Evolutionary conservation across 2,329 filamentous ascomycete species (phyloP).

Genomic region (Ascochyta pisi): DNA sequence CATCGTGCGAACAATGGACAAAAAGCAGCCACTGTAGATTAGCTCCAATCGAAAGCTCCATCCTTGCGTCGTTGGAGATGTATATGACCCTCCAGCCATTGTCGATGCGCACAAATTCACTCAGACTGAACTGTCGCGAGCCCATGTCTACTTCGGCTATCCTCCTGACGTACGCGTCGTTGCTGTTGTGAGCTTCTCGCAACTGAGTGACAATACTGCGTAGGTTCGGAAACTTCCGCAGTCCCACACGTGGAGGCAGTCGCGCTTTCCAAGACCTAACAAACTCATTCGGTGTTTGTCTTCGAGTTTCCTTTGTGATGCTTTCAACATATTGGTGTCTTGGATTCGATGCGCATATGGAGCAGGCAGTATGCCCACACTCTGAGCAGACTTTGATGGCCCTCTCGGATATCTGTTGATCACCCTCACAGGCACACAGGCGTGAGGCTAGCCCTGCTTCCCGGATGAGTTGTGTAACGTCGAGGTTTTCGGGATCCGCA

Average conservation of each 20-base stretch:
- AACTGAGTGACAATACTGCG: neutral
- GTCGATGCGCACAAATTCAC: slow-evolving; percentile 30
- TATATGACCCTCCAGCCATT: slow-evolving; percentile 54
- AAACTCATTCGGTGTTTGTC: slow-evolving; percentile 53
- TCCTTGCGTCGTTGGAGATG: slow-evolving; percentile 44
- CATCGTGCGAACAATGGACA: slow-evolving; percentile 49
- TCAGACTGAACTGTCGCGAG: slow-evolving; percentile 23
- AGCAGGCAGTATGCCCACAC: slow-evolving; percentile 64
- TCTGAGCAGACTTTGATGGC: slow-evolving; percentile 57
- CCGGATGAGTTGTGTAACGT: slow-evolving; percentile 19
- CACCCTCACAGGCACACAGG: slow-evolving; percentile 66
- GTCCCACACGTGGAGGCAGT: slow-evolving; percentile 31
- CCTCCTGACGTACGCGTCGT: slow-evolving; percentile 14
- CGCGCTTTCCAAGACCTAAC: slow-evolving; percentile 47
- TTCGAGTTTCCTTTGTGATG: slow-evolving; percentile 33
- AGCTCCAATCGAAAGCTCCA: slow-evolving; percentile 53
- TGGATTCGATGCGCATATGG: slow-evolving; percentile 62
- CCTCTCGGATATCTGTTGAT: slow-evolving; percentile 46
- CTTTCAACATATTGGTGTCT: slow-evolving; percentile 51
- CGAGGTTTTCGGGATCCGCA: slow-evolving; percentile 4
- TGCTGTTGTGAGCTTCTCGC: neutral
- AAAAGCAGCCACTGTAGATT: slow-evolving; percentile 55
- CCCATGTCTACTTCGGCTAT: slow-evolving; percentile 18
- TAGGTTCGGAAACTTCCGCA: slow-evolving; percentile 28
- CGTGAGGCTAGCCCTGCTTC: slow-evolving; percentile 49